Conservation (phyloP, 257 asterid genomes). For the Solanum habrochaites region DNA sequence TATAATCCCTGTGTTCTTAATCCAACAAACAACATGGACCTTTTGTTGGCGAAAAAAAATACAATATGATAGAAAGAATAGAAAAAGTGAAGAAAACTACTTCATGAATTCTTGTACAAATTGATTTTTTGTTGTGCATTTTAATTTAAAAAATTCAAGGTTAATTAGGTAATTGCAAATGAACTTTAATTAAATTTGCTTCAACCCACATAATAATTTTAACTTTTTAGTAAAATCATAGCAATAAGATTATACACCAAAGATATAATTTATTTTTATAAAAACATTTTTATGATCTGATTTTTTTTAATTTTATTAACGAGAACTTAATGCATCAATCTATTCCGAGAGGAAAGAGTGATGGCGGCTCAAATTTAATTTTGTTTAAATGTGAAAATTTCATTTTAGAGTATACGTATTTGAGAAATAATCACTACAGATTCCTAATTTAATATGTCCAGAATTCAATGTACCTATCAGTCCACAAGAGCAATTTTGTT, state of each 20-base stretch:
- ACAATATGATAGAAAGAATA: background rate
- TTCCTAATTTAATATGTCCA: conserved; percentile 1
- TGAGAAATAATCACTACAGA: background rate
- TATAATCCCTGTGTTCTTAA: background rate
- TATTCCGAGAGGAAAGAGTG: too few relatives aligned
- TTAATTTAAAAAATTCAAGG: too few relatives aligned
- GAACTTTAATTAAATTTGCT: too few relatives aligned
- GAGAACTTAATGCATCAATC: fast-evolving
- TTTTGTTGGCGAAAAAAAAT: background rate
- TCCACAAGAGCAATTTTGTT: background rate
- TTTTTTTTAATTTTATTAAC: too few relatives aligned
- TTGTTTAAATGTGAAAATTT: background rate
- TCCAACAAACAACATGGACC: background rate
- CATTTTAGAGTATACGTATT: background rate
- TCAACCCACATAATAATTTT: background rate
- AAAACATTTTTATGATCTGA: too few relatives aligned
- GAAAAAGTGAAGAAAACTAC: background rate
- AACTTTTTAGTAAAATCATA: too few relatives aligned
- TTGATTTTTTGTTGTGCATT: background rate
- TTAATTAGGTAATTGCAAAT: background rate
- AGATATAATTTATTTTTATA: too few relatives aligned
- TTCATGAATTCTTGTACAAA: background rate
- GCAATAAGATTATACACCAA: background rate
- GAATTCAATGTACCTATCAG: background rate
- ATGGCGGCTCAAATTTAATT: too few relatives aligned